Percentiles rank a stretch among this genome's conserved stretches.
phyloP scores from a whole-genome alignment of 2,329 filamentous ascomycete genomes.

The Alternaria dauci region DNA sequence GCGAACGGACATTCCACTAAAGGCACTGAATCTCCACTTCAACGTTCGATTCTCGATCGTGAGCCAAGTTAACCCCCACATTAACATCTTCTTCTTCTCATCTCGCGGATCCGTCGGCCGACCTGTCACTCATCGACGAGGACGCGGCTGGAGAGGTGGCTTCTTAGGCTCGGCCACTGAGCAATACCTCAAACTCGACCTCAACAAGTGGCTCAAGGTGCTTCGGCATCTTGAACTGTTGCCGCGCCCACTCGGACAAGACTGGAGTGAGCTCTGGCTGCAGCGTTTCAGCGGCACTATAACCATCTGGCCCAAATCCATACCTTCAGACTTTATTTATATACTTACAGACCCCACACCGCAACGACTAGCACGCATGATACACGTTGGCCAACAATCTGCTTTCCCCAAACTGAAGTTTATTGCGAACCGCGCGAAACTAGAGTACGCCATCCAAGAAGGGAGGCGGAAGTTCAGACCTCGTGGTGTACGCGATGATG shows the following conservation, averaged over 20 bases:
- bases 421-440: slow-evolving; percentile 82
- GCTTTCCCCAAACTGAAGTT: slow-evolving; percentile 93
- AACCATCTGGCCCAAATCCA: slow-evolving; percentile 91
- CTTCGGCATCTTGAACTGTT: slow-evolving; percentile 90
- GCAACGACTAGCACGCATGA: slow-evolving; percentile 81
- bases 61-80: slow-evolving; percentile 89
- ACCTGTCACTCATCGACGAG: slow-evolving; percentile 91
- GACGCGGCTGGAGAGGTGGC: slow-evolving; percentile 93
- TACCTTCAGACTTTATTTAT: slow-evolving; percentile 79
- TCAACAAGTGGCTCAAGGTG: slow-evolving; percentile 98
- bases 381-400: slow-evolving; percentile 87
- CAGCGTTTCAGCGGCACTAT: slow-evolving; percentile 94
- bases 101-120: slow-evolving; percentile 90
- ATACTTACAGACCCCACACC: slow-evolving; percentile 73
- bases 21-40: slow-evolving; percentile 93
- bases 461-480: slow-evolving; percentile 58
- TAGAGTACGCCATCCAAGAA: slow-evolving; percentile 74
- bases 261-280: slow-evolving; percentile 97
- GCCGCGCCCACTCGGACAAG: slow-evolving; percentile 87
- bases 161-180: slow-evolving; percentile 92
- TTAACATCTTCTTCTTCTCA: slow-evolving; percentile 98
- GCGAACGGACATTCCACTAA: slow-evolving; percentile 93
- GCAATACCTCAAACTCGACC: slow-evolving; percentile 93
- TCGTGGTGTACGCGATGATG: slow-evolving; percentile 40
- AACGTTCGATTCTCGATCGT: slow-evolving; percentile 98